Conservation (phyloP, 2,329 filamentous ascomycete genomes). For the Aschersonia sp. region DNA sequence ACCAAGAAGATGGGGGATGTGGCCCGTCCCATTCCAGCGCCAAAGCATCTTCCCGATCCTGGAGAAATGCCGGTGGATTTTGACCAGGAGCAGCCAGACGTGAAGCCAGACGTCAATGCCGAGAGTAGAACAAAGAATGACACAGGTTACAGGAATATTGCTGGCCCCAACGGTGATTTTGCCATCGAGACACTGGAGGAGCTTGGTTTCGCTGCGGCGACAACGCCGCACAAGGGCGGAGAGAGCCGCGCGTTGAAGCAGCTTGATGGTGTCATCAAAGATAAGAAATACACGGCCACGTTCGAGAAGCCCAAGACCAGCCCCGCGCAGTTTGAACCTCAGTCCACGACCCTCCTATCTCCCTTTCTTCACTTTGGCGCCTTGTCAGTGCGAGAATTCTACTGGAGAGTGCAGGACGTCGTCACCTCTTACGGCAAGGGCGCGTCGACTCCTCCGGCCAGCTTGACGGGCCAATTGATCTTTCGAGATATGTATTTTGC, state of each 20-base stretch:
- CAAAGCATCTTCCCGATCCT: conserved; percentile 46
- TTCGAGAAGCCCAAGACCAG: conserved; percentile 67
- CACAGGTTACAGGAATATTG: conserved; percentile 41
- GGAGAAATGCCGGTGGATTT: conserved; percentile 46
- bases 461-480: conserved; percentile 55
- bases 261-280: conserved; percentile 42
- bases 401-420: conserved; percentile 53
- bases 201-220: conserved; percentile 50
- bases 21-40: conserved; percentile 44
- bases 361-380: conserved; percentile 64
- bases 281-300: conserved; percentile 54
- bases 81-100: conserved; percentile 36
- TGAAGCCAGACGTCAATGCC: conserved; percentile 45
- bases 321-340: conserved; percentile 58
- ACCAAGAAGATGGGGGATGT: conserved; percentile 49
- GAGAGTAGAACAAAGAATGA: conserved; percentile 38
- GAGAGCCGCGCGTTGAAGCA: conserved; percentile 47
- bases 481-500: conserved; percentile 79
- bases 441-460: conserved; percentile 50
- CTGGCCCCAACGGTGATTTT: conserved; percentile 56
- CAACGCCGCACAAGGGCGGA: conserved; percentile 55
- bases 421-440: conserved; percentile 40
- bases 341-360: conserved; percentile 58
- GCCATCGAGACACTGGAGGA: conserved; percentile 57
- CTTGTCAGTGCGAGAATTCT: conserved; percentile 56